Base-by-base conservation (phyloP, 305 asterid genomes). In the Solanum aculeatissimum region DNA sequence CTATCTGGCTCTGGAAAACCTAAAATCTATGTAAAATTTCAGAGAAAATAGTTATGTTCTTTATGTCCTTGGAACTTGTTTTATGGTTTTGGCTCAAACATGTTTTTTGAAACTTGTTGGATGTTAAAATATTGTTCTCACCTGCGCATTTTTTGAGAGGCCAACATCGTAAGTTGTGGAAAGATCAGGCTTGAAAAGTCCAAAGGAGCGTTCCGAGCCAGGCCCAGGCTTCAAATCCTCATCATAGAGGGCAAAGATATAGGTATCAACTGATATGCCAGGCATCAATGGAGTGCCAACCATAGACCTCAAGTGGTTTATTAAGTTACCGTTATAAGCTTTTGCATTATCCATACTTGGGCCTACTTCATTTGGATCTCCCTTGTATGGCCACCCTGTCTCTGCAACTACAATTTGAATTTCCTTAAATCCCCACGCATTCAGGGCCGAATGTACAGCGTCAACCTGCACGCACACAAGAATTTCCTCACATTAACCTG, bases 311-410 rank as follows among this genome's bases (percentile, higher is more conserved):
- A 97, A 95, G 89, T 97, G 98, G 83, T 86, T 92, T 87, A 97
- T 91, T 91, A 97, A 88, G 92, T 97, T 97, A 8, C 97, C 98
- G 14, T 94, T 95, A 82, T 95, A 97, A 38, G 95, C 98, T 88
- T 91, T 94, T 15, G 99, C 98, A 82, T 88, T 94, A 72, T 91
- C 98, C 89, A 94, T 9, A 86, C 92, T 89, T 0, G 98, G 89
- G 45, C 99, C 99, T 38, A 90, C 93, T 91, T 97, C 99, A 27
- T 84, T 94, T 4, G 97, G 83, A 27, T 94, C 99, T 7, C 99
- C 99, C 90, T 92, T 93, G 54, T 95, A 95, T 88, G 99, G 96
- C 99, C 99, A 97, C 58, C 99, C 99, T 12, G 99, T 97, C 94
- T 97, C 98, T 21, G 99, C 98, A 58, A 95, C 97, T 68, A 92